These are phyloP conservation scores for Croton setiger DNA, from an alignment of 441 rosid species.

Conservation along the genomic window DNA sequence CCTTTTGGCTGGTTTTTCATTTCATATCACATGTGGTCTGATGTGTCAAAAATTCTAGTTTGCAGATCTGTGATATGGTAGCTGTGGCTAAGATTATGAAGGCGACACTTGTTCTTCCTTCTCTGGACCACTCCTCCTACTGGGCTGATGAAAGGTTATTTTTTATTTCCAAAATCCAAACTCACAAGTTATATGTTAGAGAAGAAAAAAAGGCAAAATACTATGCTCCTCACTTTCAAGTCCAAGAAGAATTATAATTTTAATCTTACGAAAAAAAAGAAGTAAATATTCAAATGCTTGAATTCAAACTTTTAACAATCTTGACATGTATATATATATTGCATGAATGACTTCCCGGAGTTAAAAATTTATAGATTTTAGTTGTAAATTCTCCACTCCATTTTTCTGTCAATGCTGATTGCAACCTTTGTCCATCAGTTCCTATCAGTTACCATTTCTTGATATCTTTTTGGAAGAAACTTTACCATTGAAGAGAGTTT, in stretches of 20 bases:
- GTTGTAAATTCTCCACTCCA: background rate
- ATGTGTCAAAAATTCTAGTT: conserved; percentile 49
- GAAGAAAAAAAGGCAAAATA: background rate
- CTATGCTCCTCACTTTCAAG: background rate
- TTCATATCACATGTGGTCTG: conserved; percentile 28
- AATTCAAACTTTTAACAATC: too few relatives aligned
- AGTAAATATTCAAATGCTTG: too few relatives aligned
- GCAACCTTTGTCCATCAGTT: too few relatives aligned
- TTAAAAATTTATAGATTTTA: background rate
- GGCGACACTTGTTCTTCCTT: conserved; percentile 90
- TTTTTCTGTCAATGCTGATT: too few relatives aligned
- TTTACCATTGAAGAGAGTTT: background rate
- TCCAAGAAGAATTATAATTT: too few relatives aligned
- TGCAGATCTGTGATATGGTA: conserved; percentile 98
- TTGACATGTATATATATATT: too few relatives aligned
- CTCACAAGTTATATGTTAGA: too few relatives aligned
- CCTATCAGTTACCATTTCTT: background rate
- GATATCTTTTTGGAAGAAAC: background rate
- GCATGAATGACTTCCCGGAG: too few relatives aligned
- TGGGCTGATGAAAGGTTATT: conserved; percentile 88
- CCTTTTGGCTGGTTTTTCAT: conserved; percentile 17
- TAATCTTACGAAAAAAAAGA: background rate
- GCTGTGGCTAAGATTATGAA: conserved; percentile 87
- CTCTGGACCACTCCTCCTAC: conserved; percentile 82
- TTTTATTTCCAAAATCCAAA: conserved; percentile 1